Conservation (phyloP, 1,139 yeast genomes). For the Magnusiomyces ingens region DNA sequence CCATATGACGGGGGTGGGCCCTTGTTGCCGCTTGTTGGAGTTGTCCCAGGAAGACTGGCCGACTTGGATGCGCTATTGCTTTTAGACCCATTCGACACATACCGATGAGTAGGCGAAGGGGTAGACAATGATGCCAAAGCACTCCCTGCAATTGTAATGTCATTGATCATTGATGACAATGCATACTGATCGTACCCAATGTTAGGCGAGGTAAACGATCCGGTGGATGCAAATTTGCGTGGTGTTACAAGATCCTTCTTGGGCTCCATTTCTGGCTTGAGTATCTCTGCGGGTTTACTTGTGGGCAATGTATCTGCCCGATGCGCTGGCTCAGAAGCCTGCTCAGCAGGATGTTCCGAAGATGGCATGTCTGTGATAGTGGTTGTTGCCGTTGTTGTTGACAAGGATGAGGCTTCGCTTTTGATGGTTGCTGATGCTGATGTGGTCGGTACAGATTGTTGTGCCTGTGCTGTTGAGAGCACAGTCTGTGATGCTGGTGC, state of each 20-base stretch:
- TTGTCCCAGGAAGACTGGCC: neutral
- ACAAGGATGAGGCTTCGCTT: no score
- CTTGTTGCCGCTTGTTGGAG: neutral
- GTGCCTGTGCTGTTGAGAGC: no score
- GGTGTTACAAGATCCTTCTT: conserved; percentile 3
- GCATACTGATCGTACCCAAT: conserved; percentile 4
- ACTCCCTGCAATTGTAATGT: conserved; percentile 4
- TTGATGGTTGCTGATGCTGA: no score
- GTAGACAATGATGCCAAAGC: conserved; percentile 15
- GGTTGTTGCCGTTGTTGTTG: no score
- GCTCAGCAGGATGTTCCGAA: no score
- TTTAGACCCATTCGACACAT: conserved; percentile 14
- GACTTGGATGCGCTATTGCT: neutral
- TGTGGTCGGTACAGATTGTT: no score
- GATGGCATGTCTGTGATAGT: no score
- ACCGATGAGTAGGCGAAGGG: conserved; percentile 41
- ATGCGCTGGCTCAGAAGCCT: no score
- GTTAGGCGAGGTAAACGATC: neutral
- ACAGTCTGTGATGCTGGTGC: no score
- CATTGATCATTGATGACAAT: conserved; percentile 1
- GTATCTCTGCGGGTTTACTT: no score
- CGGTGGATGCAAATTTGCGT: neutral
- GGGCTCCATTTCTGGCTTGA: no score
- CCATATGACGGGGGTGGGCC: neutral
- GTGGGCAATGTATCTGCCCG: no score